Evolutionary conservation across 371 early-diverging fungal genomes (phyloP), one percentile per base, ranked within the genome.

Genomic region (Rhizopus microsporus): DNA sequence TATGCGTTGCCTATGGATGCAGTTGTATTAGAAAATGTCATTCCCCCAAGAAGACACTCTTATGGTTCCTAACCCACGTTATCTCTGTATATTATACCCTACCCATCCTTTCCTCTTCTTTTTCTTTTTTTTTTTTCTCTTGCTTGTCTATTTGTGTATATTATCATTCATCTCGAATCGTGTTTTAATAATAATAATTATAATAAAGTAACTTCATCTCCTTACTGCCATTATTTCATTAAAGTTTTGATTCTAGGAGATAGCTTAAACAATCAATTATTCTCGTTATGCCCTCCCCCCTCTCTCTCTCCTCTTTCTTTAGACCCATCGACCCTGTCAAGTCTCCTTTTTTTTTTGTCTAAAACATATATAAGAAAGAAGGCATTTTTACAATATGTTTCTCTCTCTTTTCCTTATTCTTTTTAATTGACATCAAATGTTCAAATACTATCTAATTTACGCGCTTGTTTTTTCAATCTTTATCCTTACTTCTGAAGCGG

Each of bases 1-100:
- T 63, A 71, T 59, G 52, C 52, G 34, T 46, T 69, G 44, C 59
- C 69, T 33, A 42, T 47, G 23, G 61, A 59, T 34, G 38, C 66
- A 15, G 44, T 35, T 33, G 39, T 51, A 9, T 53, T 49, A 5
- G 33, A 23, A n/a, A 48, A 30, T 44, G 29, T 54, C 6, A 9
- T 49, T 10, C 56, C 37, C 15, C 56, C 57, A 39, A 64, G 63
- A 47, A 58, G 64, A 56, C 59, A 59, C 42, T 64, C 65, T 12
- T 46, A 51, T 50, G 60, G 60, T 34, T 29, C 46, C 23, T 64
- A 45, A 46, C 23, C 49, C 35, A 37, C 9, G 29, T 43, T 34
- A 10, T 54, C 50, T 57, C 23, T 29, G 35, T 49, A 43, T 34
- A 46, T 40, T 40, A 49, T 38, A 45, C 32, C 46, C 47, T 30